A percentile compares a stretch with the other conserved stretches of the same genome.
These are phyloP conservation scores for Lenzites betulinus DNA, from an alignment of 768 basidiomycete species.

Conservation along the genomic window DNA sequence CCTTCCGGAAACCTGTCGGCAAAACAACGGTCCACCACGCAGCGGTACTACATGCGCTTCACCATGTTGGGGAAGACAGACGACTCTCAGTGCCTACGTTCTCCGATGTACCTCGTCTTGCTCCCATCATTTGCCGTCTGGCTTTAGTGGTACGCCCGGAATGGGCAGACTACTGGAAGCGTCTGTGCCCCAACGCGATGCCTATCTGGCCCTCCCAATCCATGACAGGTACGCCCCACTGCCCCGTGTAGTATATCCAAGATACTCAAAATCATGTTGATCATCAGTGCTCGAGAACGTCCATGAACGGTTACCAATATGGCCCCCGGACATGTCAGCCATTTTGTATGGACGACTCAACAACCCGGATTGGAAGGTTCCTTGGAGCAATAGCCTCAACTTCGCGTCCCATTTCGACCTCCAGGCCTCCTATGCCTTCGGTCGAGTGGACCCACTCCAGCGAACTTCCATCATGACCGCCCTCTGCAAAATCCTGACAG, in stretches of 20 bases:
- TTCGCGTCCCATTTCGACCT: conserved; percentile 50
- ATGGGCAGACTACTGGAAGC: conserved; percentile 94
- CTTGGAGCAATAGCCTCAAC: conserved; percentile 41
- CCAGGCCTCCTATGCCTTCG: conserved; percentile 61
- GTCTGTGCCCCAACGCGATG: conserved; percentile 66
- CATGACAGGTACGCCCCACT: conserved; percentile 39
- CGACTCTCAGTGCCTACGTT: conserved; percentile 60
- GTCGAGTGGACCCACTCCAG: conserved; percentile 57
- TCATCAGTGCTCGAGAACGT: conserved; percentile 39
- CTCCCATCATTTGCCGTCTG: conserved; percentile 62
- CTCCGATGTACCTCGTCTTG: conserved; percentile 55
- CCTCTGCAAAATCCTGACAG: conserved; percentile 62
- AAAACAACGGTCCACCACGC: conserved; percentile 50
- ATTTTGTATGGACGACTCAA: conserved; percentile 58
- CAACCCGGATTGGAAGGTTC: conserved; percentile 69
- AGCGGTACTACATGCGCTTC: conserved; percentile 70
- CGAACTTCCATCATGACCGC: conserved; percentile 51
- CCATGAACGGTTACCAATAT: conserved; percentile 73
- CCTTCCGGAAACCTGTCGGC: not conserved
- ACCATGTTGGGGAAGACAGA: conserved; percentile 75
- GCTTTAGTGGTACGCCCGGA: conserved; percentile 70
- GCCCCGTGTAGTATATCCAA: not conserved
- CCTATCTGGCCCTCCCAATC: conserved; percentile 59
- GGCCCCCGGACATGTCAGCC: conserved; percentile 76
- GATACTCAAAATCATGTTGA: not conserved